Evolutionary conservation across 2,329 filamentous ascomycete species (phyloP).

Genomic region (Colletotrichum brevisporum): DNA sequence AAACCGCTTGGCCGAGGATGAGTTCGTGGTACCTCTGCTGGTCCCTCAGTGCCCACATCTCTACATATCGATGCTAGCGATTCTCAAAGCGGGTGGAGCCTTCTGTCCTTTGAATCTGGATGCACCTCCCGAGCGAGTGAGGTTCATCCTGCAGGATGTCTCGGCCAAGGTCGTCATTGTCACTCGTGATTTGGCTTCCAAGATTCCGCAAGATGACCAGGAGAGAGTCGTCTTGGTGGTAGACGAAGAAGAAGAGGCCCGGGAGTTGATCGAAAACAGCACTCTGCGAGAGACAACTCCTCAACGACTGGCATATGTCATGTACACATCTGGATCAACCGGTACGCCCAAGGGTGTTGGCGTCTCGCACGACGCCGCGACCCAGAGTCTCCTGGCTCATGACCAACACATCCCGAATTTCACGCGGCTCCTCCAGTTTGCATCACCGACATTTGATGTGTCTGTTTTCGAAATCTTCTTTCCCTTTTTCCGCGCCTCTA

Average conservation of each 20-base stretch:
- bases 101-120: slow-evolving; percentile 90
- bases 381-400: slow-evolving; percentile 87
- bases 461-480: slow-evolving; percentile 97
- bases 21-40: slow-evolving; percentile 78
- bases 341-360: slow-evolving; percentile 90
- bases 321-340: slow-evolving; percentile 94
- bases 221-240: slow-evolving; percentile 54
- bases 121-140: slow-evolving; percentile 80
- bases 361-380: slow-evolving; percentile 83
- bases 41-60: slow-evolving; percentile 83
- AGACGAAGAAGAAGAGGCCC: slow-evolving; percentile 43
- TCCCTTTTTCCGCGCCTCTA: slow-evolving; percentile 80
- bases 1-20: not conserved
- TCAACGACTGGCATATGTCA: slow-evolving; percentile 81
- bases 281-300: slow-evolving; percentile 1
- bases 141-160: slow-evolving; percentile 86
- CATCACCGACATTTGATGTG: slow-evolving; percentile 93
- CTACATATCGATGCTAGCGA: slow-evolving; percentile 82
- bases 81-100: slow-evolving; percentile 85
- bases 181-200: slow-evolving; percentile 61
- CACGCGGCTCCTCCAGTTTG: slow-evolving; percentile 88
- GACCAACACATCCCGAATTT: slow-evolving; percentile 83
- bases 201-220: slow-evolving; percentile 51
- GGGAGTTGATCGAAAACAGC: not conserved
- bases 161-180: slow-evolving; percentile 78